Base-by-base conservation (phyloP, 148 eudicot genomes). In the Polygonum maritimum region DNA sequence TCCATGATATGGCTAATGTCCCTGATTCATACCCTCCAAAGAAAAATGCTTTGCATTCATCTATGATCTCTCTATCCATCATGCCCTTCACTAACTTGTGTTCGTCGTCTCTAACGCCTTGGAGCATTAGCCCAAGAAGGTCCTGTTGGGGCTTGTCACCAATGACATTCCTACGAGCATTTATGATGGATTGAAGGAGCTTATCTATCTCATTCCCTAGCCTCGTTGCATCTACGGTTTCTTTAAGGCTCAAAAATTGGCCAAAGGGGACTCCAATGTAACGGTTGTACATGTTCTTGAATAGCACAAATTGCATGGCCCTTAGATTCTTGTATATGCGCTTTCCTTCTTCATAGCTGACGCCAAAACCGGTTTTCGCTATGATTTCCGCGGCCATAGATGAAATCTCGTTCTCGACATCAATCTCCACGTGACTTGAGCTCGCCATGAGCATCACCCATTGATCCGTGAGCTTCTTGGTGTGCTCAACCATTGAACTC, bases 191-290 rank as follows among this genome's bases (percentile, higher is more conserved):
- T 0, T 77, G 31, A 4, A 96, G 79, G 45, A 96, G 89, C 16
- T 60, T 38, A 63, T 96, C 93, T 38, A 96, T 83, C 78, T 92
- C 98, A 39, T 85, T 77, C 0, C 99, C 98, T 39, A 92, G 84
- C 47, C 71, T 87, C 49, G 54, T 82, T 7, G 98, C 97, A 55
- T 87, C 89, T 75, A 88, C 76, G 83, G 87, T 86, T 78, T 85
- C 78, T 11, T 76, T 80, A 62, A 84, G 83, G 75, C 69, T 76
- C 76, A 91, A 48, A 67, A 86, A 74, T 47, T 88, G 86, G 63
- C 95, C 87, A 10, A 84, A 91, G 1, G 99, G 99, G 0, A 96
- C 97, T 19, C 99, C 99, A 0, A 92, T 91, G 55, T 81, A 88
- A 19, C 95, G 91, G n/a, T 35, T 65, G 41, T 65, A 65, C 12